Base-by-base conservation (phyloP, 148 eudicot genomes). In the Persicaria maculosa region DNA sequence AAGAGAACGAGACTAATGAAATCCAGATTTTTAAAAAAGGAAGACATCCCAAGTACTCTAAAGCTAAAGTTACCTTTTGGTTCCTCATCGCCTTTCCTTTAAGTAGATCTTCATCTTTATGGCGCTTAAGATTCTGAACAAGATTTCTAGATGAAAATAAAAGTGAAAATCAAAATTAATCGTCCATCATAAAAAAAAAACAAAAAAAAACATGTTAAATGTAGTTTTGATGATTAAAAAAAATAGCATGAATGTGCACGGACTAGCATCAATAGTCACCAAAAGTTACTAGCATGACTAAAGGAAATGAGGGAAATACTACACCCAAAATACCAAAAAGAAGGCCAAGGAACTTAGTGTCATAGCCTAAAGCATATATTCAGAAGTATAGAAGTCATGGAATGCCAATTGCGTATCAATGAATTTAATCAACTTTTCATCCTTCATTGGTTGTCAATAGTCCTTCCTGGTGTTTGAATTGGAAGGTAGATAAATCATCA, bases 31-130 rank as follows among this genome's bases (percentile, higher is more conserved):
- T 16, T 0, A 8, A 6, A 10, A 61, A 6, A n/a, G 36, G 36
- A 45, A 64, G 12, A 64, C 69, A 64, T 10, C n/a, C 31, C 17
- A 36, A 64, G 45, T 64, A 64, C 15, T 5, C 2, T 64, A n/a
- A 64, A 64, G 52, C 15, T 52, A 20, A 74, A 54, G 58, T 16
- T 85, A 91, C 98, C 98, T 87, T 91, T 78, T 95, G 98, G 78
- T 80, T 90, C 87, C 89, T 95, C 70, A 92, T 89, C 68, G 97
- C 97, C 79, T 90, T 90, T 68, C 98, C 97, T 86, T 91, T 91
- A 15, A 84, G 80, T 80, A 88, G 50, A 83, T 94, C 98, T 77
- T 91, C 96, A 80, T 94, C 97, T 79, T 88, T 87, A 75, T 88
- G 82, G 44, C 76, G 84, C 85, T 82, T 90, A 68, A 95, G 80